phyloP scores from a whole-genome alignment of 352 stramenopile genomes.

The Globisporangium cylindrosporum region DNA sequence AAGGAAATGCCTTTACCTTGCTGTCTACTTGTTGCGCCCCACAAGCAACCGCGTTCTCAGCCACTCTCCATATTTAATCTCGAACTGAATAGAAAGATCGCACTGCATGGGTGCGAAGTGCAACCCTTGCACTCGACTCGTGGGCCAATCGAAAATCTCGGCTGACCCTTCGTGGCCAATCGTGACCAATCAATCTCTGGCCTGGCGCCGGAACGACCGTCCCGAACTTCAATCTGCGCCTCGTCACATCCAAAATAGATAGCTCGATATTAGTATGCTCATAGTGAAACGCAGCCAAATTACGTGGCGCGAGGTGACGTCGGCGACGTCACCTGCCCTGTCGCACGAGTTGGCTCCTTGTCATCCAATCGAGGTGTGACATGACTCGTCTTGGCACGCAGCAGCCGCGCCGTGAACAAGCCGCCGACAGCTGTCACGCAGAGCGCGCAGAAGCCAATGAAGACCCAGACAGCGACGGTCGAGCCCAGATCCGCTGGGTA shows the following conservation, averaged over 20 bases:
- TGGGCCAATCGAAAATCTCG: too few species aligned
- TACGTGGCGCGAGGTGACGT: slow-evolving; percentile 11
- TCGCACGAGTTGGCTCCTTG: not conserved
- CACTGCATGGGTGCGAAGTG: not conserved
- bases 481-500: slow-evolving; percentile 36
- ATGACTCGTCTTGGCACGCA: slow-evolving; percentile 42
- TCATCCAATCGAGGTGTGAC: slow-evolving; percentile 32
- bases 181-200: not conserved
- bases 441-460: slow-evolving; percentile 48
- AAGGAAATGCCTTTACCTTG: not conserved
- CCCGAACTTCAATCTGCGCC: not conserved
- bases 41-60: not conserved
- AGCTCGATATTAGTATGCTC: not conserved
- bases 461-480: slow-evolving; percentile 60
- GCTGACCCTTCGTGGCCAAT: too few species aligned
- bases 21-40: not conserved
- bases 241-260: not conserved
- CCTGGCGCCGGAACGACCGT: not conserved
- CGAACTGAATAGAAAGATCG: slow-evolving; percentile 8
- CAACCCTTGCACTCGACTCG: not conserved
- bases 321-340: not conserved
- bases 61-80: slow-evolving; percentile 7
- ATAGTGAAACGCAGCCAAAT: not conserved
- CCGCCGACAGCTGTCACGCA: slow-evolving; percentile 24
- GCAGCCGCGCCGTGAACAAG: slow-evolving; percentile 36